These are phyloP conservation scores for Zizania palustris DNA, from an alignment of 202 grass and related monocot genomes.

Conservation along the genomic window DNA sequence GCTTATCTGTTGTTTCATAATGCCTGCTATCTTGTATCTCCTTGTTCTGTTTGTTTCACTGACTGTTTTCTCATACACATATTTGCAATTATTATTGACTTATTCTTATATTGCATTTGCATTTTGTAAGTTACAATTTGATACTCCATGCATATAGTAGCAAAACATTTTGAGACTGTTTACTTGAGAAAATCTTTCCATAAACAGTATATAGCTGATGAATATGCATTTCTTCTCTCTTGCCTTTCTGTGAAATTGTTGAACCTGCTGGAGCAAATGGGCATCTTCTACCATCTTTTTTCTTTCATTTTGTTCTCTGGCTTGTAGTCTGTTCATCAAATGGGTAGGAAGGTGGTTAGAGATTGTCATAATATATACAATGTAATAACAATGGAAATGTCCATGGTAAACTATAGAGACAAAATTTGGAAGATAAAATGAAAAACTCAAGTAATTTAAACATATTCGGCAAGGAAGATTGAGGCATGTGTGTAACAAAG, in stretches of 20 bases:
- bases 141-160: neutral
- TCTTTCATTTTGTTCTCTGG: slow-evolving; percentile 25
- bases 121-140: neutral
- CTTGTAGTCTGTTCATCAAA: slow-evolving; percentile 17
- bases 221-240: neutral
- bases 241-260: neutral
- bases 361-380: neutral
- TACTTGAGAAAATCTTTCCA: neutral
- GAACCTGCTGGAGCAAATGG: slow-evolving; percentile 14
- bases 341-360: slow-evolving; percentile 22
- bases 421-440: neutral
- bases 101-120: neutral
- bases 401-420: neutral
- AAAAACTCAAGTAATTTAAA: slow-evolving; percentile 1
- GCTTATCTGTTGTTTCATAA: slow-evolving; percentile 2
- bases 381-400: neutral
- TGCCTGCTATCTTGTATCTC: too few species aligned
- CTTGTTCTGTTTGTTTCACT: neutral
- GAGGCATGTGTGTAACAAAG: neutral
- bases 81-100: neutral
- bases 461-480: neutral
- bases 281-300: neutral
- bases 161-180: slow-evolving; percentile 17
- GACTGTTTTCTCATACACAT: slow-evolving; percentile 21
- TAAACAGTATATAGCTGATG: neutral